phyloP scores from a whole-genome alignment of 345 rosid species.

The Isatis tinctoria region DNA sequence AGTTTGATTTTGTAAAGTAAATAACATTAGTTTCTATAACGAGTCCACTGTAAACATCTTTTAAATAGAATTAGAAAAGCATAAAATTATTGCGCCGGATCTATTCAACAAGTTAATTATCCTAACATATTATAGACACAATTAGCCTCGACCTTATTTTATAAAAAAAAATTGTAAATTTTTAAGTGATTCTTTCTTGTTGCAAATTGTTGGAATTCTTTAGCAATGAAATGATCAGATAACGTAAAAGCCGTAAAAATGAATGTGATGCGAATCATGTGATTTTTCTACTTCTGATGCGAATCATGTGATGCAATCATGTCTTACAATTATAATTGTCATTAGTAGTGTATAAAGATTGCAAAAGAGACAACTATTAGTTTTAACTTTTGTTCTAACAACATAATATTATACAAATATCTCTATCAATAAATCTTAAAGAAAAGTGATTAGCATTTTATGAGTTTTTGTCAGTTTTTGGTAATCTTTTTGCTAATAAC shows the following conservation, averaged over 20 bases:
- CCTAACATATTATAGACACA: background rate
- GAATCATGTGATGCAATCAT: background rate
- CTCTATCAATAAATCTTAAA: too few relatives aligned
- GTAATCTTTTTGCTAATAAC: constrained; percentile 4
- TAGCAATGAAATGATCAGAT: background rate
- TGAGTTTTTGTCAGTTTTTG: background rate
- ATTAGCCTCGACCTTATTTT: too few relatives aligned
- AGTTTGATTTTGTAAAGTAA: background rate
- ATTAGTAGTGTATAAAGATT: background rate
- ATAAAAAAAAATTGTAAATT: background rate
- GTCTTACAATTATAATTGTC: background rate
- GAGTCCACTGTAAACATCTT: background rate
- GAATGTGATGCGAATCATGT: background rate
- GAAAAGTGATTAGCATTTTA: background rate
- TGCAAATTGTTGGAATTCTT: background rate
- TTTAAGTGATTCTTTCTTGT: background rate
- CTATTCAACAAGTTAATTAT: background rate
- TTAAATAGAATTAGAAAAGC: background rate
- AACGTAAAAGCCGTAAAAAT: background rate
- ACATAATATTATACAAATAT: background rate
- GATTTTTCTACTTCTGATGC: background rate
- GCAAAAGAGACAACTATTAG: background rate
- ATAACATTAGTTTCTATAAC: background rate
- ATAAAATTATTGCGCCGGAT: background rate
- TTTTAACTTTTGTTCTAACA: background rate